phyloP scores from a whole-genome alignment of 148 eudicot genomes.

The Selenicereus undatus region DNA sequence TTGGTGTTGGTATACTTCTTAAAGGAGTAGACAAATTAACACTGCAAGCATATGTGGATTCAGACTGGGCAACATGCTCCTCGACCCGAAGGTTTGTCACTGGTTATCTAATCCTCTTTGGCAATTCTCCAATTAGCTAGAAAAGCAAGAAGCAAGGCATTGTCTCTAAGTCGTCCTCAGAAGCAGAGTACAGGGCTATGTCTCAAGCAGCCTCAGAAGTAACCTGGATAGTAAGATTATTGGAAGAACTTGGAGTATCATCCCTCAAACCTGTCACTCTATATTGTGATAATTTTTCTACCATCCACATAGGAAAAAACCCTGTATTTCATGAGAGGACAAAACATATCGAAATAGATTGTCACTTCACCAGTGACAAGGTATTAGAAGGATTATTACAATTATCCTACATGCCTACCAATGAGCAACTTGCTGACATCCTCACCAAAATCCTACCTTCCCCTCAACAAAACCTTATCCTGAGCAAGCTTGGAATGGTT shows the following conservation, averaged over 20 bases:
- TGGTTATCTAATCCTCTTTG: neutral
- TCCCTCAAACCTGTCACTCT: neutral
- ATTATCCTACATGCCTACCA: neutral
- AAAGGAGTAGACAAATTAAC: neutral
- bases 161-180: neutral
- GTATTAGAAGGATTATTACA: neutral
- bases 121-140: neutral
- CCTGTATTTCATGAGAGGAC: neutral
- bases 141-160: neutral
- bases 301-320: neutral
- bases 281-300: neutral
- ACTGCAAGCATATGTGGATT: neutral
- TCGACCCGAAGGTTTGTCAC: neutral
- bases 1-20: neutral
- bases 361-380: neutral
- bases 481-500: neutral
- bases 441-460: neutral
- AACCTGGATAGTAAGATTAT: neutral
- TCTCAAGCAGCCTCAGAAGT: neutral
- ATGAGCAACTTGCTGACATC: neutral
- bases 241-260: neutral
- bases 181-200: neutral
- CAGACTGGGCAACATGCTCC: neutral
- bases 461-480: neutral
- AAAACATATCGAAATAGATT: neutral